Base-by-base conservation (phyloP, 257 asterid genomes). In the Verbascum thapsus region DNA sequence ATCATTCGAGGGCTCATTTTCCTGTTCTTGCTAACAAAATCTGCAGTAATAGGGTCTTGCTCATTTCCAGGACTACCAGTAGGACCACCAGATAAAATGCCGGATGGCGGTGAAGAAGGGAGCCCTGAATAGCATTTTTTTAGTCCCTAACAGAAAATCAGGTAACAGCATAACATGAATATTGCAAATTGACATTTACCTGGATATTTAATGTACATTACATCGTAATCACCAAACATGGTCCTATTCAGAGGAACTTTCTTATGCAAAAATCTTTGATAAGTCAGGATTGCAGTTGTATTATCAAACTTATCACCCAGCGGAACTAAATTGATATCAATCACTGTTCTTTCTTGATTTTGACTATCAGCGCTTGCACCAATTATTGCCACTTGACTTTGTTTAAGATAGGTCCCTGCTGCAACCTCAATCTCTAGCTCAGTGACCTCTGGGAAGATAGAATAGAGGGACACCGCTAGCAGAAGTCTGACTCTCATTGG, bases 401-500 rank as follows among this genome's bases (percentile, higher is more conserved):
- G 97, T 53, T 77, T 77, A 13, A 94, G 80, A 78, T 87, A 94
- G 54, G 96, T 81, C 58, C 95, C 99, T 32, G 87, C 90, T 53
- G 99, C 99, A 68, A 94, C 79, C 87, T 94, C 95, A 70, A 85
- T 81, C 74, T 80, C 99, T 42, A 94, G 79, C 75, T 81, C 90
- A 15, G 74, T 81, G 64, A 90, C 96, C 71, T 76, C 87, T 6
- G 97, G 95, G 61, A 94, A 94, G 60, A 94, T 76, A 61, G 94
- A 86, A 67, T 80, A 90, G 16, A 83, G 83, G 4, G 90, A 72
- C 32, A 85, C 96, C 62, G 88, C 92, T 32, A 94, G 74, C 66
- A 83, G 83, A 79, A 94, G 95, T 78, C 78, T 84, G 78, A 94
- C 88, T 84, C 77, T 94, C 99, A 94, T 94, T 26, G 99, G 98